Evolutionary conservation across 768 basidiomycete species (phyloP).

Genomic region (Hygrocybe punicea): DNA sequence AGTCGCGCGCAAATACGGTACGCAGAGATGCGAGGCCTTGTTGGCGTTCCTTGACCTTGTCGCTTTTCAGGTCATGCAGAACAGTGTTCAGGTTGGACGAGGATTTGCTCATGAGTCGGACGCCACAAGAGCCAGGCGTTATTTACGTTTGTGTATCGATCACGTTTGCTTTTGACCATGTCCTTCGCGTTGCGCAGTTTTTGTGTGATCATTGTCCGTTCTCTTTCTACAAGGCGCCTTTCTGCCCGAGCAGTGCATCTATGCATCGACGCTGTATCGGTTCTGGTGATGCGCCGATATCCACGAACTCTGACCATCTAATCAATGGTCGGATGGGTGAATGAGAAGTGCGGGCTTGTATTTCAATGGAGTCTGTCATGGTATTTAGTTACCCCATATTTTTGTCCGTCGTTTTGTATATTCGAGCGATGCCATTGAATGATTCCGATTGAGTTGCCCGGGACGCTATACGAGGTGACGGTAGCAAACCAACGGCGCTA

Average conservation of each 20-base stretch:
- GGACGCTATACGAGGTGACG: too few species aligned
- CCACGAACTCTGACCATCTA: conserved; percentile 45
- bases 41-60: conserved; percentile 67
- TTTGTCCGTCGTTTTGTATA: too few species aligned
- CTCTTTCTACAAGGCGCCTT: conserved; percentile 46
- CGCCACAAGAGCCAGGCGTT: neutral
- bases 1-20: conserved; percentile 47
- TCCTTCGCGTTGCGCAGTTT: conserved; percentile 4
- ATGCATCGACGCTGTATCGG: conserved; percentile 65
- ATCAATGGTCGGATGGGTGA: conserved; percentile 55
- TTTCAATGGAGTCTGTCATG: conserved; percentile 32
- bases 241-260: conserved; percentile 72
- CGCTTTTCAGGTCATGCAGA: conserved; percentile 51
- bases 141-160: neutral
- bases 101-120: conserved; percentile 2
- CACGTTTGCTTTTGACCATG: conserved; percentile 7
- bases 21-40: conserved; percentile 56
- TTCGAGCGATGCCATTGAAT: too few species aligned
- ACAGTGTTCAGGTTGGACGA: conserved; percentile 46
- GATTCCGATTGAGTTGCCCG: too few species aligned
- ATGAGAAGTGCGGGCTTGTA: conserved; percentile 35
- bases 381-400: conserved; percentile 23
- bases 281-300: conserved; percentile 70
- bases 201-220: conserved; percentile 6
- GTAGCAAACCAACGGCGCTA: too few species aligned